These are phyloP conservation scores for Fusarium xyrophilum DNA, from an alignment of 2,329 filamentous ascomycete genomes.

Conservation along the genomic window DNA sequence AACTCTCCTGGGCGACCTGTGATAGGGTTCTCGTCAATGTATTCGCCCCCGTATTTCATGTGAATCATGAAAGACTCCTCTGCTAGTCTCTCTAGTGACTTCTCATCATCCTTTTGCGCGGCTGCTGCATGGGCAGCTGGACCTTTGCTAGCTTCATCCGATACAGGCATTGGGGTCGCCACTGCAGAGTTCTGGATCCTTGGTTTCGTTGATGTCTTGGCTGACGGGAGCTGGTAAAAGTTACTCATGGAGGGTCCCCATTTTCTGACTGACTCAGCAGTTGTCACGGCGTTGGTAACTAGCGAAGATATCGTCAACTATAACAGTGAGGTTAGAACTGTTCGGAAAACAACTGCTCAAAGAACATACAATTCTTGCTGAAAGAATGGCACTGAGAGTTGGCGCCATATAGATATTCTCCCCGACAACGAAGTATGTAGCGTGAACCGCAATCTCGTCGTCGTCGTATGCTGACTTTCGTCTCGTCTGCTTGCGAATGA, in stretches of 20 bases:
- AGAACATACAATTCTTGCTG: constrained; percentile 61
- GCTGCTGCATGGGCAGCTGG: constrained; percentile 31
- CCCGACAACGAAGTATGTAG: constrained; percentile 69
- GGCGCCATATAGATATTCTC: constrained; percentile 73
- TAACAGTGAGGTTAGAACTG: constrained; percentile 9
- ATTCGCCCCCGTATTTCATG: constrained; percentile 67
- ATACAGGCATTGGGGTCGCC: constrained; percentile 54
- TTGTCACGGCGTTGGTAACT: constrained; percentile 60
- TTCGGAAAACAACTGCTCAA: neutral
- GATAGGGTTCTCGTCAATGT: constrained; percentile 73
- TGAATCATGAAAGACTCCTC: constrained; percentile 66
- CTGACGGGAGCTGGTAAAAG: constrained; percentile 54
- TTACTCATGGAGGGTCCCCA: constrained; percentile 64
- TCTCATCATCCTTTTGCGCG: constrained; percentile 49
- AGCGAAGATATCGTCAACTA: constrained; percentile 63
- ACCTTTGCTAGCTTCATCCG: constrained; percentile 44
- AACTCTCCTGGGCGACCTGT: constrained; percentile 71
- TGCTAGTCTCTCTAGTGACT: constrained; percentile 55
- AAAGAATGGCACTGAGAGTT: constrained; percentile 64
- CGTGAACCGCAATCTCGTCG: constrained; percentile 66
- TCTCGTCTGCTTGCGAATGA: constrained; percentile 72
- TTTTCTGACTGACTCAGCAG: constrained; percentile 57
- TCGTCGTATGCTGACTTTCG: constrained; percentile 61
- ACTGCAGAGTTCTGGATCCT: constrained; percentile 53
- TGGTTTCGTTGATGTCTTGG: constrained; percentile 36